A percentile compares a stretch with the other conserved stretches of the same genome.
Conservation (phyloP, 345 rosid species). For the Atalantia buxifolia region DNA sequence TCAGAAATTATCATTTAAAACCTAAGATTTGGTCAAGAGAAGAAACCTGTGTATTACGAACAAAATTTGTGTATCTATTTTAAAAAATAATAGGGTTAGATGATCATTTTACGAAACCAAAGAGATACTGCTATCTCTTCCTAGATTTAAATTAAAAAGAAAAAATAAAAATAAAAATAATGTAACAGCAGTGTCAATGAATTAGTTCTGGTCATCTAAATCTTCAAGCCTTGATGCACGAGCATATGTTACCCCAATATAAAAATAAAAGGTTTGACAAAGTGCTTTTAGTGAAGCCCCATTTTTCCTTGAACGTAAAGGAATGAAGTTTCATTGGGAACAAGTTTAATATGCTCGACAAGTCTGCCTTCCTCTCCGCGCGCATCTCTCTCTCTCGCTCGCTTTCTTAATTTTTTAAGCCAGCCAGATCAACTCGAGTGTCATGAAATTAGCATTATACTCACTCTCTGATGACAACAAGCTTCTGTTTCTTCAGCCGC, state of each 20-base stretch:
- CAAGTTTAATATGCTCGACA: constrained; percentile 27
- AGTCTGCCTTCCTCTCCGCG: constrained; percentile 37
- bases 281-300: constrained; percentile 33
- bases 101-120: too few species aligned
- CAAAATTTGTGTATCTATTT: too few species aligned
- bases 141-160: too few species aligned
- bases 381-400: constrained; percentile 13
- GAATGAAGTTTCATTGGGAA: constrained; percentile 40
- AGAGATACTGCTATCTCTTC: too few species aligned
- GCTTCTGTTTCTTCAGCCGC: not conserved
- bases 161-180: too few species aligned
- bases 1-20: too few species aligned
- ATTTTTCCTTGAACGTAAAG: constrained; percentile 68
- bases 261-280: constrained; percentile 46
- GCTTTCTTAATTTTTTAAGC: constrained; percentile 6
- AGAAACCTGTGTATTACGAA: too few species aligned
- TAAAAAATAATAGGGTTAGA: too few species aligned
- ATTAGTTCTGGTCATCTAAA: not conserved
- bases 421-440: not conserved
- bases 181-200: too few species aligned
- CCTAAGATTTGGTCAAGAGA: too few species aligned
- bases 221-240: not conserved
- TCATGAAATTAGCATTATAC: constrained; percentile 11
- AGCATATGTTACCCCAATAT: not conserved
- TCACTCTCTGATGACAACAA: not conserved